Conservation (phyloP, 768 basidiomycete genomes). For the Dioszegia hungarica region DNA sequence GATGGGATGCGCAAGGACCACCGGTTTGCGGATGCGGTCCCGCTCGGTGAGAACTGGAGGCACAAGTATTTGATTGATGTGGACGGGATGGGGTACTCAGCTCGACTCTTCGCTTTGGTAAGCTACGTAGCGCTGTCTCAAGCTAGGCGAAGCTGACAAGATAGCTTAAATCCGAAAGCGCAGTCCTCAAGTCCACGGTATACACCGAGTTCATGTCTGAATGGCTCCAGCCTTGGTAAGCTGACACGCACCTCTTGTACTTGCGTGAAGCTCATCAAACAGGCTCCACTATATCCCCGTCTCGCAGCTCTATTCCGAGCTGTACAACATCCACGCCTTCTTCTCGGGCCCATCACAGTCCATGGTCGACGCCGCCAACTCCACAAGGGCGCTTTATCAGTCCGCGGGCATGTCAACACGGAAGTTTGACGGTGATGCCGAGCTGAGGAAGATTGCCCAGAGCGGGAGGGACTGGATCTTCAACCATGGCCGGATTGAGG, state of each 20-base stretch:
- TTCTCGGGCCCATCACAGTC: constrained; percentile 77
- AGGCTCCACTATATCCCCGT: constrained; percentile 89
- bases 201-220: constrained; percentile 85
- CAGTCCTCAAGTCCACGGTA: constrained; percentile 81
- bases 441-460: constrained; percentile 73
- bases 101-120: constrained; percentile 60
- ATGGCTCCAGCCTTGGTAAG: constrained; percentile 82
- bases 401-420: constrained; percentile 39
- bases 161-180: constrained; percentile 65
- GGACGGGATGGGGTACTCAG: constrained; percentile 94
- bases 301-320: constrained; percentile 76
- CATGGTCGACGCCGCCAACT: constrained; percentile 57
- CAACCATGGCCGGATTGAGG: constrained; percentile 70
- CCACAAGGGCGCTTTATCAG: constrained; percentile 50
- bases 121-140: constrained; percentile 3
- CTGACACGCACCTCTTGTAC: constrained; percentile 42
- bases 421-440: constrained; percentile 62
- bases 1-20: constrained; percentile 61
- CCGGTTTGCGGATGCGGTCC: constrained; percentile 69
- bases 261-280: neutral
- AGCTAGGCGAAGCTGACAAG: neutral
- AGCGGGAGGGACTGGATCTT: constrained; percentile 93
- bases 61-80: constrained; percentile 90
- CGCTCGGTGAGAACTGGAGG: constrained; percentile 80
- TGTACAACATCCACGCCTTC: constrained; percentile 89